Evolutionary conservation across 345 rosid species (phyloP), one percentile per base, ranked within the genome.

Genomic region (Trapa bicornis): DNA sequence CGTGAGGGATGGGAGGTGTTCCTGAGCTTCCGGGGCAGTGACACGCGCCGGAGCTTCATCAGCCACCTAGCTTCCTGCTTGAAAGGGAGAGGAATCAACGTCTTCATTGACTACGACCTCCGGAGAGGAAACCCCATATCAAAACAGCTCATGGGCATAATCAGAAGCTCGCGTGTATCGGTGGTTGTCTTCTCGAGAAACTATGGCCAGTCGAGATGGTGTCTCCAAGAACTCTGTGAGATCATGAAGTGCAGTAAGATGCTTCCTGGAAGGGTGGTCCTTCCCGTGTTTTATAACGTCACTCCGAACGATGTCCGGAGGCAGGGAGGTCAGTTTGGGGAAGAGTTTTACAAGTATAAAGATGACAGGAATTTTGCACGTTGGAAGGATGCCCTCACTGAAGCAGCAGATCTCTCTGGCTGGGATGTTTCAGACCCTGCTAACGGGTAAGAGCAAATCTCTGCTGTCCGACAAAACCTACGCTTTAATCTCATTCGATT

Each of bases 161-260:
- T 57, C 37, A 14, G 65, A 43, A 62, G 65, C 1, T 62, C 65
- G 22, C 41, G 65, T 6, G n/a, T 63, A 43, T 63, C 42, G 3
- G 42, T 63, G 65, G 65, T 63, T 16, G 32, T 63, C 65, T 8
- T 63, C 65, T 63, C 65, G 7, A 63, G 32, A 39, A 63, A 63
- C 65, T 63, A 63, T 37, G 62, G 14, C 2, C 5, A 39, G 9
- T 63, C 65, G 13, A 37, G 45, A 14, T 39, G 65, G 42, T 63
- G 65, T n/a, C 65, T 63, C 11, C 29, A 63, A 29, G 65, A 63
- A 63, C 65, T 63, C n/a, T 37, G 37, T 5, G 45, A 63, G 65
- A 37, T 63, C 45, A 37, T 63, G 45, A 45, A 63, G 42, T 63
- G 65, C 37, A 63, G 47, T 4, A 63, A 37, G 6, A 61, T 29